Percentiles rank a stretch among this genome's conserved stretches.
These are phyloP conservation scores for Macrophomina tecta DNA, from an alignment of 2,329 filamentous ascomycete genomes.

Conservation along the genomic window DNA sequence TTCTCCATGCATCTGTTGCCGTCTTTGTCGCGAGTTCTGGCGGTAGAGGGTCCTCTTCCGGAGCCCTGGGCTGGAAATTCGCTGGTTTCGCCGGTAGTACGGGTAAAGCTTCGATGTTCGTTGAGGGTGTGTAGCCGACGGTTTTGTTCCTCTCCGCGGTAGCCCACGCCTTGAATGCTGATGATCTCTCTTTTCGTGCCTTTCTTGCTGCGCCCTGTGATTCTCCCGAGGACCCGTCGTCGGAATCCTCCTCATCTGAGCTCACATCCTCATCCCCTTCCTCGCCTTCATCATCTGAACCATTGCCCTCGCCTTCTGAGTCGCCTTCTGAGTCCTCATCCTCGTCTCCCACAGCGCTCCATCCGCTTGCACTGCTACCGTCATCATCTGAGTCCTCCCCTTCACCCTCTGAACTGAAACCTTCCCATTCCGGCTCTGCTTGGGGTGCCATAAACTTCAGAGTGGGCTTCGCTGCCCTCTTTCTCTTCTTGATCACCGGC, in stretches of 20 bases:
- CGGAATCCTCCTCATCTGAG: slow-evolving; percentile 32
- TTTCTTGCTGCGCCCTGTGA: slow-evolving; percentile 46
- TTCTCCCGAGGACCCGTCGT: slow-evolving; percentile 41
- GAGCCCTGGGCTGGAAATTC: slow-evolving; percentile 70
- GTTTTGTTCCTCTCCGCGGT: slow-evolving; percentile 83
- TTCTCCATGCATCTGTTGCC: slow-evolving; percentile 64
- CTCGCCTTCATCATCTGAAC: slow-evolving; percentile 40
- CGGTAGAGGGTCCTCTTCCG: slow-evolving; percentile 74
- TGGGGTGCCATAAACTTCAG: slow-evolving; percentile 49
- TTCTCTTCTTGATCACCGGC: slow-evolving; percentile 82
- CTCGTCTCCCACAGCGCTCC: slow-evolving; percentile 13
- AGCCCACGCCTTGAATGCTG: slow-evolving; percentile 94
- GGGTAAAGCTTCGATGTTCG: slow-evolving; percentile 36
- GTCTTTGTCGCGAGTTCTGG: slow-evolving; percentile 67
- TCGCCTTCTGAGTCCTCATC: slow-evolving; percentile 45
- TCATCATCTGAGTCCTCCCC: slow-evolving; percentile 36
- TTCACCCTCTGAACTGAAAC: slow-evolving; percentile 57
- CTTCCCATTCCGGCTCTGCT: slow-evolving; percentile 67
- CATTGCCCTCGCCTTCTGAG: slow-evolving; percentile 42
- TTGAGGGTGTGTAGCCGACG: slow-evolving; percentile 68
- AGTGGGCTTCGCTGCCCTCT: slow-evolving; percentile 55
- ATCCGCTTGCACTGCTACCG: slow-evolving; percentile 7
- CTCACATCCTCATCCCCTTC: slow-evolving; percentile 37
- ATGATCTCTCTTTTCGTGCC: slow-evolving; percentile 55
- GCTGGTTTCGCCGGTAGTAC: slow-evolving; percentile 55